Base-by-base conservation (phyloP, 2,329 filamentous ascomycete genomes). In the Fonsecaea erecta region DNA sequence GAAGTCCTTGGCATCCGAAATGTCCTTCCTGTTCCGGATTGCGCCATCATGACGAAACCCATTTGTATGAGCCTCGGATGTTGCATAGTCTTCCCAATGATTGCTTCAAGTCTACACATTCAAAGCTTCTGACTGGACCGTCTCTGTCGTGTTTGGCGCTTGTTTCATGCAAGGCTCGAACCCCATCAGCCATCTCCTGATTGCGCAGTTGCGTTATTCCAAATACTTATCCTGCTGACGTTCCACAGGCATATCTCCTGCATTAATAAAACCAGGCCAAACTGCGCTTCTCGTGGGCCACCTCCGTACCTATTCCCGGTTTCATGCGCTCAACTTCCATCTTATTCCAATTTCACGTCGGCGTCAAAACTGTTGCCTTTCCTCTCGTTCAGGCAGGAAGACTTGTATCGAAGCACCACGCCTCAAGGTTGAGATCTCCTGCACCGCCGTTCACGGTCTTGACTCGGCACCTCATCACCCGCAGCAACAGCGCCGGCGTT, bases 151-250 rank as follows among this genome's bases (percentile, higher is more conserved):
- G 40, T 48, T 48, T 40, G 37, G 28, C 52, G 28, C 43, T 60
- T 2, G 46, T 52, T 46, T 60, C 43, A 60, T 37, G 43, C 46
- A 52, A 52, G 40, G 57, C 57, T 53, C 30, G 18, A 16, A 9
- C 8, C n/a, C 43, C 18, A 24, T 4, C 12, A 40, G 12, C 14
- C 9, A 35, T 58, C 40, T 21, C n/a, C 32, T 16, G 32, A 48
- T 58, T 14, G 3, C 16, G 26, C 35, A 8, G 11, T 30, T 46
- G 18, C n/a, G 11, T n/a, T 43, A 46, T 46, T 46, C 40, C 55
- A 40, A 35, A 52, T 60, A 3, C n/a, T 51, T 21, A 48, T 24
- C 43, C 43, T 14, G 43, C 43, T 48, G 43, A 48, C 43, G 43
- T 48, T 24, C 28, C 28, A 12, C 21, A 21, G 4, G 40, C 40